Conservation (phyloP, 83 land plant species). For the Diphasiastrum complanatum region DNA sequence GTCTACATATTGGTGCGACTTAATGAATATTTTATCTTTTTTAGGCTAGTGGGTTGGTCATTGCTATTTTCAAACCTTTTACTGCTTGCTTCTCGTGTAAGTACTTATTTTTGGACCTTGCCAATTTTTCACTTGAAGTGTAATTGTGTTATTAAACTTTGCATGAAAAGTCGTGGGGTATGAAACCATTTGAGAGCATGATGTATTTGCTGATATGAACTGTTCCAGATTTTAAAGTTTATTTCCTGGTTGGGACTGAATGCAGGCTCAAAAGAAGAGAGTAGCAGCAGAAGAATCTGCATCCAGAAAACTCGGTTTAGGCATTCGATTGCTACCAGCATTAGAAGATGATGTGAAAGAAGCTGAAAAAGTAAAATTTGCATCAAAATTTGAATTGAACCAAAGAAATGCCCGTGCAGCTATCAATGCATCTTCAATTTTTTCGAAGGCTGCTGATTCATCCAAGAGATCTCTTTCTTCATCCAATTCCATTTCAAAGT, state of each 20-base stretch:
- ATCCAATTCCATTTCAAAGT: constrained; percentile 5
- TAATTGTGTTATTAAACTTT: no score
- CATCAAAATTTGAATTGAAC: constrained; percentile 70
- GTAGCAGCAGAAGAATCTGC: constrained; percentile 68
- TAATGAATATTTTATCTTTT: background rate
- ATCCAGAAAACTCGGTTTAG: constrained; percentile 65
- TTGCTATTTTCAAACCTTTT: background rate
- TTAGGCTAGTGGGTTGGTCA: no score
- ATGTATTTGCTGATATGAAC: background rate
- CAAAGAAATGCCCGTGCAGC: constrained; percentile 71
- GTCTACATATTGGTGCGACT: no score
- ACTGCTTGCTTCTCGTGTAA: no score
- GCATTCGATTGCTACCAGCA: constrained; percentile 69
- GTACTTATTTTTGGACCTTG: no score
- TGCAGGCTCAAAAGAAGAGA: constrained; percentile 81
- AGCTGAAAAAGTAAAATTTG: constrained; percentile 59
- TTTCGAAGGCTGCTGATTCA: constrained; percentile 33
- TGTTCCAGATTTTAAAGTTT: background rate
- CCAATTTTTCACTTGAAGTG: no score
- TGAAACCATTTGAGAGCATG: no score
- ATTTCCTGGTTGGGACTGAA: background rate
- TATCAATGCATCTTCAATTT: constrained; percentile 75
- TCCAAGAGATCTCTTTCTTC: constrained; percentile 16
- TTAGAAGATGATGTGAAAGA: constrained; percentile 54
- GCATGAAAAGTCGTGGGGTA: no score